A percentile compares a stretch with the other conserved stretches of the same genome.
phyloP scores from a whole-genome alignment of 164 flowering plant species.

The Dillenia suffruticosa region DNA sequence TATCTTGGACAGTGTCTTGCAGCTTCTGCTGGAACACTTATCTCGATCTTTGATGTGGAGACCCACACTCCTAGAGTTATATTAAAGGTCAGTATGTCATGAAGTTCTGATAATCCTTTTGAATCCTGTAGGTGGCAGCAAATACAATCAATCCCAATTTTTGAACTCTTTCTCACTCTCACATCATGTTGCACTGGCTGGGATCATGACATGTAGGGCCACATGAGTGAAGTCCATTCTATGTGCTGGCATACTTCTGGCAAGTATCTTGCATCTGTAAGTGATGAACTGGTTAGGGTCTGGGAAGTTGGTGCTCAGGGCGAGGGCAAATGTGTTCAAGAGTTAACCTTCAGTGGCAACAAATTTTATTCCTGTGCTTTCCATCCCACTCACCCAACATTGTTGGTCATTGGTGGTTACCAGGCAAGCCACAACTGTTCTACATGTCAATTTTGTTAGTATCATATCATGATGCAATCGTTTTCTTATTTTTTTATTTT shows the following conservation, averaged over 20 bases:
- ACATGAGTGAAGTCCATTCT: slow-evolving; percentile 40
- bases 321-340: slow-evolving; percentile 61
- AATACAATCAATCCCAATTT: background rate
- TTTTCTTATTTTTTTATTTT: slow-evolving; percentile 2
- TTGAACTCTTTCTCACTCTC: background rate
- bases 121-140: background rate
- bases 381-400: slow-evolving; percentile 57
- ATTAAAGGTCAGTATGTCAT: slow-evolving; percentile 44
- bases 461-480: background rate
- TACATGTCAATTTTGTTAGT: background rate
- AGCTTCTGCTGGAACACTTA: slow-evolving; percentile 54
- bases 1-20: slow-evolving; percentile 63
- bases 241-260: slow-evolving; percentile 79
- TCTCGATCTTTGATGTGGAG: slow-evolving; percentile 72
- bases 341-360: slow-evolving; percentile 52
- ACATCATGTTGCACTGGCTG: background rate
- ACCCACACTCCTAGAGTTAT: slow-evolving; percentile 50
- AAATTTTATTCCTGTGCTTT: slow-evolving; percentile 61
- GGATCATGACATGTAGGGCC: slow-evolving; percentile 42
- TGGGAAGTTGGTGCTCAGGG: slow-evolving; percentile 58
- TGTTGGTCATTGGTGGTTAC: slow-evolving; percentile 64
- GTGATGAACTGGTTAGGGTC: slow-evolving; percentile 69
- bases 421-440: slow-evolving; percentile 44
- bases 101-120: background rate
- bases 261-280: slow-evolving; percentile 65